Evolutionary conservation across 805 yeast genomes (phyloP).

Genomic region (Clavispora phyllophila): DNA sequence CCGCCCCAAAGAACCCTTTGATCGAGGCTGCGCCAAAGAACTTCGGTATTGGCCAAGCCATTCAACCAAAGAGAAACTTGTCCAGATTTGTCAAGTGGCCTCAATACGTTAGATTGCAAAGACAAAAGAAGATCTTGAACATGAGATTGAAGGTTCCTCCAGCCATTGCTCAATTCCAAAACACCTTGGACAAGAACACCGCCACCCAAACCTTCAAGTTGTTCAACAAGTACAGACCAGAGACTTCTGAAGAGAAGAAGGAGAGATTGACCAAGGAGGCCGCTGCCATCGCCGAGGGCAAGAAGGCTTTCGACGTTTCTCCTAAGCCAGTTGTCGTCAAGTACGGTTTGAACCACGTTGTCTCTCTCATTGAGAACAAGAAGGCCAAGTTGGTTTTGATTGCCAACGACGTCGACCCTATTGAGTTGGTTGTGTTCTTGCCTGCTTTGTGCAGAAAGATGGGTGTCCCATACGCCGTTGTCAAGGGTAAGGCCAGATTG

Average conservation of each 20-base stretch:
- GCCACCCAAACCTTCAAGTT: constrained; percentile 96
- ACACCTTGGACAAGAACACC: constrained; percentile 97
- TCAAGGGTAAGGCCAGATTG: constrained; percentile 97
- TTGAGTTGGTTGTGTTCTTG: constrained; percentile 92
- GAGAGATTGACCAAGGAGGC: constrained; percentile 99
- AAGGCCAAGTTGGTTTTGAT: constrained; percentile 95
- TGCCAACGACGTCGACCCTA: constrained; percentile 99
- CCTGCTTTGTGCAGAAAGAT: constrained; percentile 99
- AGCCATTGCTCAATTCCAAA: constrained; percentile 93
- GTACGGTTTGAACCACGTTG: constrained; percentile 99
- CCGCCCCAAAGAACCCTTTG: constrained; percentile 21
- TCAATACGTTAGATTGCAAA: constrained; percentile 94
- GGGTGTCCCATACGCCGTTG: constrained; percentile 99
- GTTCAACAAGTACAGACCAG: constrained; percentile 99
- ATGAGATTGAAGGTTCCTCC: constrained; percentile 99
- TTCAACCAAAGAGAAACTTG: constrained; percentile 95
- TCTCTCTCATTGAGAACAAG: constrained; percentile 94
- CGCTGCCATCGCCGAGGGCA: constrained; percentile 97
- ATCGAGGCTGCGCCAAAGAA: constrained; percentile 84
- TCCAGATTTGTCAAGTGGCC: constrained; percentile 99
- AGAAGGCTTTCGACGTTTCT: constrained; percentile 93
- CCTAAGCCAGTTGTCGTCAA: constrained; percentile 95
- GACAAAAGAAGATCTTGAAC: constrained; percentile 95
- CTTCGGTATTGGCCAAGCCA: constrained; percentile 94
- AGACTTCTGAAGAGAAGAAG: constrained; percentile 95